Percentiles rank a stretch among this genome's conserved stretches.
These are phyloP conservation scores for Puccinia triticina DNA, from an alignment of 1,284 basidiomycete genomes.

Conservation along the genomic window DNA sequence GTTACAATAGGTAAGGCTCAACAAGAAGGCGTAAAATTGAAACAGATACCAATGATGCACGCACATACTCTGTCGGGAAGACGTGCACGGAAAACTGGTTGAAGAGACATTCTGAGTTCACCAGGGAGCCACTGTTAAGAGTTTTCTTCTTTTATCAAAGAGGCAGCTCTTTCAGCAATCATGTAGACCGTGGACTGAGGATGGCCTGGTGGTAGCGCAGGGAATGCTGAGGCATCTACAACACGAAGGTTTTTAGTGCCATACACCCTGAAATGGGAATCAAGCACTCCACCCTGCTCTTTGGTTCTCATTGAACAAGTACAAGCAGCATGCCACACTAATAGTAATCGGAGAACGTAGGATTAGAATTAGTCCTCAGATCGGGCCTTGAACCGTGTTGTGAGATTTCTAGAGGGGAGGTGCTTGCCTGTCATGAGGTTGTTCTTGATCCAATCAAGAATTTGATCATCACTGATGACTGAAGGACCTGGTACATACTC, in stretches of 20 bases:
- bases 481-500: slow-evolving; percentile 31
- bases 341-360: slow-evolving; percentile 43
- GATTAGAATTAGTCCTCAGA: neutral
- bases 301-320: slow-evolving; percentile 73
- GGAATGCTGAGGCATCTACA: slow-evolving; percentile 58
- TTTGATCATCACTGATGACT: slow-evolving; percentile 27
- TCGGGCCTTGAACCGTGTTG: no score
- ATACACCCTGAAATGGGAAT: slow-evolving; percentile 71
- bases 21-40: no score
- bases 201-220: slow-evolving; percentile 48
- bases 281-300: slow-evolving; percentile 74
- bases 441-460: slow-evolving; percentile 30
- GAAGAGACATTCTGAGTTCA: no score
- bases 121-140: neutral
- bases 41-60: no score
- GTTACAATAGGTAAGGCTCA: no score
- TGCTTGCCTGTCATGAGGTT: slow-evolving; percentile 39
- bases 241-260: slow-evolving; percentile 70
- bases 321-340: slow-evolving; percentile 62
- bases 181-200: slow-evolving; percentile 51
- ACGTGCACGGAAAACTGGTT: no score
- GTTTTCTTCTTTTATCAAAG: slow-evolving; percentile 35
- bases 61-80: no score
- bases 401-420: neutral
- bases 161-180: slow-evolving; percentile 50